phyloP scores from a whole-genome alignment of 164 flowering plant genomes.

The Saururus chinensis region DNA sequence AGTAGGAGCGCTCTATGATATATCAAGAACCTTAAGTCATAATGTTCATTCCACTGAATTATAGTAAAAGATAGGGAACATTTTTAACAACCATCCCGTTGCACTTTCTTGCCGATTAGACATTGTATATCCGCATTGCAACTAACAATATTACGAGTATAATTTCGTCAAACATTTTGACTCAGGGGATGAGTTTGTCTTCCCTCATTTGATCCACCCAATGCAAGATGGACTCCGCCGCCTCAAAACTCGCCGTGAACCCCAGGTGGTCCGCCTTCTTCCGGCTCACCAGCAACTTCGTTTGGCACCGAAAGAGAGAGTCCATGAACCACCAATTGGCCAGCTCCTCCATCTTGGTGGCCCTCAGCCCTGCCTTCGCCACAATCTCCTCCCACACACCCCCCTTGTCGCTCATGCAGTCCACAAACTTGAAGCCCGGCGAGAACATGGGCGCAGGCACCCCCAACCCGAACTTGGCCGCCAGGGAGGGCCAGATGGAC shows the following conservation, averaged over 20 bases:
- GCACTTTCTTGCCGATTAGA: no score
- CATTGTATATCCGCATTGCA: no score
- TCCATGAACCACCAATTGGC: constrained; percentile 84
- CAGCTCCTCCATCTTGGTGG: constrained; percentile 52
- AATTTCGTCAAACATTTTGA: not conserved
- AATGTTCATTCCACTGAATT: no score
- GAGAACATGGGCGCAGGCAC: constrained; percentile 12
- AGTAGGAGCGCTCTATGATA: no score
- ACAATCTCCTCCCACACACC: constrained; percentile 66
- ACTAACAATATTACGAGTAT: no score
- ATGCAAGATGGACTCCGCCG: constrained; percentile 52
- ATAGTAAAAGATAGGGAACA: no score
- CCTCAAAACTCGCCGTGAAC: constrained; percentile 26
- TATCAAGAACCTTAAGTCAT: no score
- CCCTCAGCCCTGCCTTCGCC: constrained; percentile 31
- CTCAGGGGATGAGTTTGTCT: constrained; percentile 60
- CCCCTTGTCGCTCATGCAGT: constrained; percentile 44
- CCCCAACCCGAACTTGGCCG: not conserved
- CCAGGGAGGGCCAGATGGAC: constrained; percentile 16
- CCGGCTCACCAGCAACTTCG: constrained; percentile 43
- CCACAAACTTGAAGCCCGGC: constrained; percentile 22
- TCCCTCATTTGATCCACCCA: constrained; percentile 69
- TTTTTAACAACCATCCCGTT: no score
- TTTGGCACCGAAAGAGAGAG: constrained; percentile 41
- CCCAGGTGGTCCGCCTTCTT: constrained; percentile 54